Evolutionary conservation across 2,329 filamentous ascomycete genomes (phyloP), one percentile per base, ranked within the genome.

Genomic region (Monosporascus cannonballus): DNA sequence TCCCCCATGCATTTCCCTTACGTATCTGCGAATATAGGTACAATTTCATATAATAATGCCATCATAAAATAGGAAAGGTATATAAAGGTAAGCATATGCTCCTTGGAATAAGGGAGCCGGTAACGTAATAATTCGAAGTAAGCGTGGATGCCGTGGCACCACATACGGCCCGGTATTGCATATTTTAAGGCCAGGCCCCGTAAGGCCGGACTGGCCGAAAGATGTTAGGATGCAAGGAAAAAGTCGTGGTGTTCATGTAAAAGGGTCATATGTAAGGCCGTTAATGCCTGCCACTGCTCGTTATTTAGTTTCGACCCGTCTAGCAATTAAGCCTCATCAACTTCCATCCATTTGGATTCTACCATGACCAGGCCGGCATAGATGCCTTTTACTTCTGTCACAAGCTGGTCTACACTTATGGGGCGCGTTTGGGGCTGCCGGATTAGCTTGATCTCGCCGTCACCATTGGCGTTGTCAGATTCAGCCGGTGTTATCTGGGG

Each of bases 341-440:
- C 85, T 49, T 93, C 86, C 1, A 93, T 90, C 60, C 89, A 91
- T 60, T 91, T 89, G 41, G 80, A 82, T 66, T 96, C 91, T 0
- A 95, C 87, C 82, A 91, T 87, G 0, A 89, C 84, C 0, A 96
- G 69, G 0, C 87, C 89, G 0, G 84, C 83, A 61, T 94, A 94
- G 9, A 91, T 92, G 0, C 83, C 83, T 53, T 89, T 89, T 1
- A 93, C 86, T 62, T 95, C 89, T 1, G 83, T 81, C 1, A 88
- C 80, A 0, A 95, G 76, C 59, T 93, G 86, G 1, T 89, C 84
- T 54, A 88, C 83, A 0, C 84, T 84, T 8, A 92, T 90, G 0
- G 81, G 78, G 1, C 82, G 70, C 37, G 37, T 38, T 6, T 17
- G 4, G 14, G n/a, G n/a, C 37, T 38, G 37, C 37, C 6, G 1